Base-by-base conservation (phyloP, 2,329 filamentous ascomycete genomes). In the Purpureocillium lavendulum region DNA sequence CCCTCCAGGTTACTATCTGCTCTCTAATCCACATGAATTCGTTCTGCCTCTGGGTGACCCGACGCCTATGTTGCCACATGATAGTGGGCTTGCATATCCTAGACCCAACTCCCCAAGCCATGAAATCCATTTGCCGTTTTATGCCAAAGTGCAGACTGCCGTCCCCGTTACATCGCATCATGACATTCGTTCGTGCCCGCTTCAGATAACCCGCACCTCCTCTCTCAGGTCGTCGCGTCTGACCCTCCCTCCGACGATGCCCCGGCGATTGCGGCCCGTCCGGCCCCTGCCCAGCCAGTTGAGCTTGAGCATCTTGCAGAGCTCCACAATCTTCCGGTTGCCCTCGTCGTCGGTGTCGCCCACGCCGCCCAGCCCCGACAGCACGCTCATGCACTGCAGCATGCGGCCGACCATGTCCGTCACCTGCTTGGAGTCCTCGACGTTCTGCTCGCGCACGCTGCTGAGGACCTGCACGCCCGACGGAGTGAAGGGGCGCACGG, bases 321-420 rank as follows among this genome's bases (percentile, higher is more conserved):
- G 67, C 53, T 89, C 77, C 45, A 90, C 84, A 53, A 97, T 84
- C 61, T 83, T 87, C 41, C 73, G 75, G 56, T 90, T 86, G 2
- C 77, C 73, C 30, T 83, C 79, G 47, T 94, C 87, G 15, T 77
- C 75, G 1, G 70, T 78, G 35, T 53, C 59, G 9, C 75, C 76
- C 1, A 72, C 78, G 34, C 54, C 57, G 16, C 69, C 82, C 11
- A 94, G 76, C 45, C 81, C 82, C 3, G 87, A 85, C 16, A 98
- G 70, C 7, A 98, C 88, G 57, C 84, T 90, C 61, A 97, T 83
- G 60, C 92, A 98, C 66, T 98, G 92, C 46, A 98, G 69, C 87
- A 98, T 94, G 37, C 90, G 73, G 0, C 88, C 92, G 1, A 96
- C 89, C 50, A 90, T 95, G 50, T 97, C 89, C 1, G 92, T 95